phyloP scores from a whole-genome alignment of 2,329 filamentous ascomycete species.

The Ophiostoma sp. region DNA sequence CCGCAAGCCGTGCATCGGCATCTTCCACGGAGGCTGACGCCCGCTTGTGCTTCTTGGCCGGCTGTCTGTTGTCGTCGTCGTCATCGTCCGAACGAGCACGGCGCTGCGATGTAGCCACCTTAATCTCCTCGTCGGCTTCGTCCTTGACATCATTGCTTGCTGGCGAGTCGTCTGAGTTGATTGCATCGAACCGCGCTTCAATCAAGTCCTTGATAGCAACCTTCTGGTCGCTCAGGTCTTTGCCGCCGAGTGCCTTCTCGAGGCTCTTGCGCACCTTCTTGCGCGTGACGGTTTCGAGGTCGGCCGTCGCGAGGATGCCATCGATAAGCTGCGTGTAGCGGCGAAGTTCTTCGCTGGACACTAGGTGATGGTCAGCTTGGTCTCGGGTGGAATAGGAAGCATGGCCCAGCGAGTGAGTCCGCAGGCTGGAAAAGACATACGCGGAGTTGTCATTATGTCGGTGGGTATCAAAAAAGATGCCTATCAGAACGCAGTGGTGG shows the following conservation, averaged over 20 bases:
- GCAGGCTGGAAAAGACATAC: neutral
- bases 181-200: conserved; percentile 66
- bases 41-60: conserved; percentile 59
- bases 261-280: conserved; percentile 57
- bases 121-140: conserved; percentile 23
- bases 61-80: conserved; percentile 34
- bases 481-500: no score
- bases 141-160: neutral
- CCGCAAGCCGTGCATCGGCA: conserved; percentile 80
- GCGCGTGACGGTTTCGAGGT: conserved; percentile 58
- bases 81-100: conserved; percentile 36
- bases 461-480: neutral
- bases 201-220: conserved; percentile 67
- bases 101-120: conserved; percentile 28
- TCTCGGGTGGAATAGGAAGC: neutral
- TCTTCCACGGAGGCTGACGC: conserved; percentile 55
- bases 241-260: conserved; percentile 49
- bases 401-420: no score
- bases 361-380: conserved; percentile 32
- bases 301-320: conserved; percentile 51
- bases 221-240: conserved; percentile 56
- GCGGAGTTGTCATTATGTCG: neutral
- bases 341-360: conserved; percentile 45
- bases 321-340: conserved; percentile 57
- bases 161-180: conserved; percentile 37